phyloP scores from a whole-genome alignment of 805 yeast species.

The Ogataea zsoltii region DNA sequence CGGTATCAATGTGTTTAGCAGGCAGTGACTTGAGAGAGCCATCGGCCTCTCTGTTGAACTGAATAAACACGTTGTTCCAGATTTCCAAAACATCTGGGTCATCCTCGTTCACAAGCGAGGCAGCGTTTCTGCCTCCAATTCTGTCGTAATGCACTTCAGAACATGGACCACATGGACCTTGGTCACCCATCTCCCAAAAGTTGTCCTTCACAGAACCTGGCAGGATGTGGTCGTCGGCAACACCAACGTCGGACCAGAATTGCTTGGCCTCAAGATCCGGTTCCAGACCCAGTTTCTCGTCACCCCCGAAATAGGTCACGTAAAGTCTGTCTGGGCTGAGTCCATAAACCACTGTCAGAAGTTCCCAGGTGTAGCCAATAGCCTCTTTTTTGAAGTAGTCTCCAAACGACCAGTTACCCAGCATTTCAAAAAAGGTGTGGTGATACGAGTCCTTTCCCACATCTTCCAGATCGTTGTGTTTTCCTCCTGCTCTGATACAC shows the following conservation, averaged over 20 bases:
- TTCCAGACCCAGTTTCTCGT: constrained; percentile 72
- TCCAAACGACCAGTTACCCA: constrained; percentile 99
- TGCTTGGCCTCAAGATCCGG: constrained; percentile 94
- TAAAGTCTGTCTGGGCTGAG: constrained; percentile 78
- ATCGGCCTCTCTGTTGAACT: constrained; percentile 92
- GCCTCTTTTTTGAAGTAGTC: constrained; percentile 98
- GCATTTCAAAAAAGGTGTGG: constrained; percentile 98
- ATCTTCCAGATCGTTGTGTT: constrained; percentile 96
- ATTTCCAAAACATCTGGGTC: constrained; percentile 97
- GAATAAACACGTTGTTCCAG: constrained; percentile 98
- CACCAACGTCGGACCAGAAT: constrained; percentile 85
- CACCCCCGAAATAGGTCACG: constrained; percentile 97
- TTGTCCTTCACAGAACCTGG: constrained; percentile 91
- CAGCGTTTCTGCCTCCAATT: constrained; percentile 97
- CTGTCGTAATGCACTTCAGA: constrained; percentile 97
- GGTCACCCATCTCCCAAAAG: constrained; percentile 99
- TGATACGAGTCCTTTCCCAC: constrained; percentile 98
- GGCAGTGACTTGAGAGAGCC: constrained; percentile 80
- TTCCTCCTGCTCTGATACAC: constrained; percentile 99
- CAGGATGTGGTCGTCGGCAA: constrained; percentile 85
- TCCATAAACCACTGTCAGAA: constrained; percentile 82
- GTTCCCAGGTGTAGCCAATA: constrained; percentile 84
- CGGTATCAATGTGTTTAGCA: constrained; percentile 95
- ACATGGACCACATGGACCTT: constrained; percentile 99
- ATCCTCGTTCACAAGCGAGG: constrained; percentile 87